phyloP scores from a whole-genome alignment of 352 stramenopile genomes.

The Hyaloperonospora brassicae region DNA sequence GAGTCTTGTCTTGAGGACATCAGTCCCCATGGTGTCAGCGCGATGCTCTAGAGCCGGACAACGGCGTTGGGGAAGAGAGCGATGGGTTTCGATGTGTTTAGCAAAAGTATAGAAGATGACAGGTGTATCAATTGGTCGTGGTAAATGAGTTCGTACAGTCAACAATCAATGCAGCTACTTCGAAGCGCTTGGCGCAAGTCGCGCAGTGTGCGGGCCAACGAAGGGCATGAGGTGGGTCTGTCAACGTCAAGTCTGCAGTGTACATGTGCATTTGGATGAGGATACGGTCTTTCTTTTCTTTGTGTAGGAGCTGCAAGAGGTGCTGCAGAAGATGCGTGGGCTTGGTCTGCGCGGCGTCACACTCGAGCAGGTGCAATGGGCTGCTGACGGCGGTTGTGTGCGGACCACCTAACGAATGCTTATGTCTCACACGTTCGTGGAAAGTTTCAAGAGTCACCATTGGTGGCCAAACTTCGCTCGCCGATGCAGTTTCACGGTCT shows the following conservation, averaged over 20 bases:
- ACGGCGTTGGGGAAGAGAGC: too few relatives aligned
- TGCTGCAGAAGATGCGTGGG: constrained; percentile 47
- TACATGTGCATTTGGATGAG: neutral
- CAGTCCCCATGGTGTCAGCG: too few relatives aligned
- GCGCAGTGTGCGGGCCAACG: constrained; percentile 29
- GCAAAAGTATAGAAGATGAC: neutral
- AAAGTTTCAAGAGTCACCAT: constrained; percentile 58
- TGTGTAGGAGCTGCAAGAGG: constrained; percentile 45
- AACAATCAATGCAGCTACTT: constrained; percentile 18
- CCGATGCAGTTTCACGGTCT: constrained; percentile 60
- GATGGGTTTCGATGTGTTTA: too few relatives aligned
- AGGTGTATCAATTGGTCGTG: neutral
- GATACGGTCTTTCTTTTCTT: neutral
- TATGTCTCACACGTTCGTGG: neutral
- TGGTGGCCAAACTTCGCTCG: constrained; percentile 46
- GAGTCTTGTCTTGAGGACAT: too few relatives aligned
- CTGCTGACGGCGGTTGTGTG: neutral
- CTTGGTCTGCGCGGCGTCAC: constrained; percentile 42
- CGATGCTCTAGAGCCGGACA: too few relatives aligned
- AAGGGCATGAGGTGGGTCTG: constrained; percentile 34
- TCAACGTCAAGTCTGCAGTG: neutral
- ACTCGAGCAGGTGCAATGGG: constrained; percentile 39
- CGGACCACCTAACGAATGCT: neutral
- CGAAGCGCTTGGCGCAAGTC: constrained; percentile 35
- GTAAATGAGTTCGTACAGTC: neutral